Evolutionary conservation across 2,329 filamentous ascomycete genomes (phyloP).

Genomic region (Amauroascus verrucosus): DNA sequence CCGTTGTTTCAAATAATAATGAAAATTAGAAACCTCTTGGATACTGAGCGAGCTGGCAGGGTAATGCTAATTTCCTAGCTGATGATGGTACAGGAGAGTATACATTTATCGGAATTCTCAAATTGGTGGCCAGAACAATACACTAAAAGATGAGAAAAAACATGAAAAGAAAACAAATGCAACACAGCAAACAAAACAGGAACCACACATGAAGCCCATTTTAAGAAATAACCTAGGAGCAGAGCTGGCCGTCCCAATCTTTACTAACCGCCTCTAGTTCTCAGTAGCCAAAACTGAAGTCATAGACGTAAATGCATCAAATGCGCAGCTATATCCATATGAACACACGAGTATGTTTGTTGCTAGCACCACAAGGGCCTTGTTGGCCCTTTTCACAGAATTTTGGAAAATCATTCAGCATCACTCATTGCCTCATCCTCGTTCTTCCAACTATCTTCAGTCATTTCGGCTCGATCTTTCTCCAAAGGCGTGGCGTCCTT

Average conservation of each 20-base stretch:
- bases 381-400: background rate
- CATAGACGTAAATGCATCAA: background rate
- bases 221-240: background rate
- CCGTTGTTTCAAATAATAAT: too few relatives aligned
- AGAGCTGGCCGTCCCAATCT: background rate
- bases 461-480: background rate
- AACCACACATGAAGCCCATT: background rate
- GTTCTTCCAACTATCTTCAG: background rate
- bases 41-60: background rate
- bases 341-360: background rate
- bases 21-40: too few relatives aligned
- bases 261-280: background rate
- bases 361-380: background rate
- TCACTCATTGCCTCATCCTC: slow-evolving; percentile 9
- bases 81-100: background rate
- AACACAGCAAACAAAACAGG: background rate
- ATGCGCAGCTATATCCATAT: background rate
- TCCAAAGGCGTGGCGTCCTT: background rate
- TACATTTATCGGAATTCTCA: background rate
- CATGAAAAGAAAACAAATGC: background rate
- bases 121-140: background rate
- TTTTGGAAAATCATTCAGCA: background rate
- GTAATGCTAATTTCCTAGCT: background rate
- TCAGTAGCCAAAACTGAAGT: background rate
- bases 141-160: background rate